Conservation (phyloP, 352 stramenopile species). For the Phytophthora crassamura region DNA sequence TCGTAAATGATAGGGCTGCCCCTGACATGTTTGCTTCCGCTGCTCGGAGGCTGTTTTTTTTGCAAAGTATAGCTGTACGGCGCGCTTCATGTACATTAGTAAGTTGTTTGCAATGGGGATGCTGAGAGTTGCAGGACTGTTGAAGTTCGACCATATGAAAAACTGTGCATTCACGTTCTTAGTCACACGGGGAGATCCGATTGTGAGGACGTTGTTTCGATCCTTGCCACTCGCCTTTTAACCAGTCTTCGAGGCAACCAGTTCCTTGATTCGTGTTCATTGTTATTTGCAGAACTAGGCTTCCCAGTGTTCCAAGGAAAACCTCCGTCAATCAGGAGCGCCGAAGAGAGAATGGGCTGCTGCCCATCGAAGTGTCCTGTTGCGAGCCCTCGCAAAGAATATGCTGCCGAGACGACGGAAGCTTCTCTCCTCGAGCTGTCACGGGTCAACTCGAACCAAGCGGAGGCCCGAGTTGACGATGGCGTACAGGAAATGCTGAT, state of each 20-base stretch:
- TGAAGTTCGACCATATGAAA: too few species aligned
- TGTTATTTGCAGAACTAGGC: neutral
- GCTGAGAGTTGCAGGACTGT: too few species aligned
- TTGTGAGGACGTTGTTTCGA: too few species aligned
- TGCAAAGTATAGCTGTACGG: too few species aligned
- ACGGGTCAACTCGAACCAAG: conserved; percentile 10
- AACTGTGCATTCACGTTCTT: too few species aligned
- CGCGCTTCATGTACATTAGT: too few species aligned
- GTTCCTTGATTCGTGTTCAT: neutral
- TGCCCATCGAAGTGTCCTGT: conserved; percentile 58
- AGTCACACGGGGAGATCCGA: too few species aligned
- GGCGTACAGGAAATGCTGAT: conserved; percentile 43
- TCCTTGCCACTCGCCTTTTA: too few species aligned
- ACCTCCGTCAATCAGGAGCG: neutral
- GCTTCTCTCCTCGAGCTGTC: conserved; percentile 6
- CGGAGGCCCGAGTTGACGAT: neutral
- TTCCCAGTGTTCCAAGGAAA: neutral
- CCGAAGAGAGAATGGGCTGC: conserved; percentile 51
- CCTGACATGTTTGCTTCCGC: too few species aligned
- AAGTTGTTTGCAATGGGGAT: too few species aligned
- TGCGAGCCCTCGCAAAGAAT: conserved; percentile 14
- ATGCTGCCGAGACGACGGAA: conserved; percentile 12
- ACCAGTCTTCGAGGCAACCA: too few species aligned
- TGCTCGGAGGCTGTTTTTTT: too few species aligned
- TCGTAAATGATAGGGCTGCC: neutral